Percentiles rank a stretch among this genome's conserved stretches.
phyloP scores from a whole-genome alignment of 345 rosid species.

The Cochlearia excelsa region DNA sequence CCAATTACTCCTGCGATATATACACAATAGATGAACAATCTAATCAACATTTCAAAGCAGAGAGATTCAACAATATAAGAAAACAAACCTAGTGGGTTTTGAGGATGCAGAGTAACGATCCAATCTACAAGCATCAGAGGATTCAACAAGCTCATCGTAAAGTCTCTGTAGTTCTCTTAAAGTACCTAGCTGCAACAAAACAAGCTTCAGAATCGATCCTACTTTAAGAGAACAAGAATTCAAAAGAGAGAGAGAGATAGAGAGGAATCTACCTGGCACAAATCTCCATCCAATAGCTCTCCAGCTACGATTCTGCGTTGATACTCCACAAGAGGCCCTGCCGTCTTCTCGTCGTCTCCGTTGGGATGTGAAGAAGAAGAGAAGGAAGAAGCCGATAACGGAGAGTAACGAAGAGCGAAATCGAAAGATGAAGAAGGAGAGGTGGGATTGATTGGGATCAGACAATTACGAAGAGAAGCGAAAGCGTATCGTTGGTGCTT shows the following conservation, averaged over 20 bases:
- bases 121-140: slow-evolving; percentile 74
- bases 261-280: slow-evolving; percentile 55
- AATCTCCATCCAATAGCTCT: slow-evolving; percentile 80
- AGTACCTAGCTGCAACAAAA: slow-evolving; percentile 61
- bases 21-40: slow-evolving; percentile 1
- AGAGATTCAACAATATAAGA: not conserved
- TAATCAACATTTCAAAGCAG: not conserved
- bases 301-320: slow-evolving; percentile 67
- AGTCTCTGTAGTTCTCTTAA: slow-evolving; percentile 88
- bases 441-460: slow-evolving; percentile 18
- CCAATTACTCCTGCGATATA: slow-evolving; percentile 71
- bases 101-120: slow-evolving; percentile 84
- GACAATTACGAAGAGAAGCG: slow-evolving; percentile 10
- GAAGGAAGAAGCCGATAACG: not conserved
- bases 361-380: slow-evolving; percentile 13
- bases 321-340: slow-evolving; percentile 88
- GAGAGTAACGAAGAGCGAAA: not conserved
- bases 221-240: not conserved
- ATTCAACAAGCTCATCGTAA: slow-evolving; percentile 73
- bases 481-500: slow-evolving; percentile 20
- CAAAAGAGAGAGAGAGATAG: not conserved
- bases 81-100: slow-evolving; percentile 57
- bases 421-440: not conserved
- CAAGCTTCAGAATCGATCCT: slow-evolving; percentile 6
- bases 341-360: slow-evolving; percentile 41